Percentiles rank a stretch among this genome's conserved stretches.
These are phyloP conservation scores for Neurospora cerealis DNA, from an alignment of 495 filamentous ascomycete species.

Conservation along the genomic window DNA sequence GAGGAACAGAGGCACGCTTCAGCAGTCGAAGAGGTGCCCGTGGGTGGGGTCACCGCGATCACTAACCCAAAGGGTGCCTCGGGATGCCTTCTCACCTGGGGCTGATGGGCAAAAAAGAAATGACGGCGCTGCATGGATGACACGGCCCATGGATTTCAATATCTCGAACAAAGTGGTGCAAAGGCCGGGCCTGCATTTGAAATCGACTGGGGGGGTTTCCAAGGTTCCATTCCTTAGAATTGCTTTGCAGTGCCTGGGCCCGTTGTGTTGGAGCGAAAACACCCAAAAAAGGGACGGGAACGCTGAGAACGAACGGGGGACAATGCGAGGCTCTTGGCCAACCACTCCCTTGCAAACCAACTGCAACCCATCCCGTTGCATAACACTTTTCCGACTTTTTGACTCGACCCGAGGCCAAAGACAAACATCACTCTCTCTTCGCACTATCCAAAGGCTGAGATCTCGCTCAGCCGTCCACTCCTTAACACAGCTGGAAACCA, in stretches of 20 bases:
- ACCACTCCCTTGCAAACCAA: not conserved
- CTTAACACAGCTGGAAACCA: not conserved
- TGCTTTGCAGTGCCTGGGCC: not conserved
- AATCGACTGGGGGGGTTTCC: not conserved
- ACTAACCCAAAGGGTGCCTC: not conserved
- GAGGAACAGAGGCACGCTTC: not conserved
- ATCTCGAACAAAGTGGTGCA: not conserved
- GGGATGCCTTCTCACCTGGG: not conserved
- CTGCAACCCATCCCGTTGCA: not conserved
- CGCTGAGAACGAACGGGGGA: not conserved
- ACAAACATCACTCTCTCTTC: not conserved
- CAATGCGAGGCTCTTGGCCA: not conserved
- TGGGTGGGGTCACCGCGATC: not conserved
- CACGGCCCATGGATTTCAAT: not conserved
- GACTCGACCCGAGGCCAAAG: not conserved
- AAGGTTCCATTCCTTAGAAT: not conserved
- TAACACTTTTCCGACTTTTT: not conserved
- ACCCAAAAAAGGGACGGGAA: not conserved
- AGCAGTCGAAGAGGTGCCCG: not conserved
- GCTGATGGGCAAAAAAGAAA: not conserved
- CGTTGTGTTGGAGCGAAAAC: not conserved
- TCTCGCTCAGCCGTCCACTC: not conserved
- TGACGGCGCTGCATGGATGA: not conserved
- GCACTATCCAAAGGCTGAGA: not conserved
- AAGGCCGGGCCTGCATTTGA: not conserved